Conservation (phyloP, 495 filamentous ascomycete genomes). For the Podospora fimiseda region DNA sequence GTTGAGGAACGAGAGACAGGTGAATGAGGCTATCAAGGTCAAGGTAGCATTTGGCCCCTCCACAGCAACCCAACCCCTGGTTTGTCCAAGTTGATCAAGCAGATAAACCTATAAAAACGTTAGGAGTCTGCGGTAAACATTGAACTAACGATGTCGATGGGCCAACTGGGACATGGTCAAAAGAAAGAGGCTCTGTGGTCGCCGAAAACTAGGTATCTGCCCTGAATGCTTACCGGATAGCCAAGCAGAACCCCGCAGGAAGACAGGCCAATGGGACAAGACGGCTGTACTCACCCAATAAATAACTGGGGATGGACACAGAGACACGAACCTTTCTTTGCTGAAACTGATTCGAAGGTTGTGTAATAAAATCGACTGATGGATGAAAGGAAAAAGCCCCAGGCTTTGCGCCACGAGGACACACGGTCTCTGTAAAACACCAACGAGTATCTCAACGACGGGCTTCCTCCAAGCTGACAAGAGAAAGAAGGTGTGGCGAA, state of each 20-base stretch:
- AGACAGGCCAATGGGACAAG: neutral
- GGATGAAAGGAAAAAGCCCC: neutral
- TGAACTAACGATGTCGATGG: neutral
- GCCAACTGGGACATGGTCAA: neutral
- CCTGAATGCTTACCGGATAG: neutral
- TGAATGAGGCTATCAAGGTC: neutral
- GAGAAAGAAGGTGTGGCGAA: slow-evolving; percentile 4
- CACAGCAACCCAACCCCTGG: no score
- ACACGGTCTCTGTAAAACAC: neutral
- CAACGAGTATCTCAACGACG: neutral
- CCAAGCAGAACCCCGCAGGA: neutral
- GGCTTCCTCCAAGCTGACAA: neutral
- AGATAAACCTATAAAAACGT: neutral
- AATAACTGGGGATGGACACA: no score
- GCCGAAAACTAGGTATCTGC: no score
- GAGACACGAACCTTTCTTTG: no score
- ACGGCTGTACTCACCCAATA: slow-evolving; percentile 1
- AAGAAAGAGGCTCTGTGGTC: neutral
- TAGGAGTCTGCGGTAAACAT: neutral
- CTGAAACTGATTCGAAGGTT: no score
- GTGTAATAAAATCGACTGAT: neutral
- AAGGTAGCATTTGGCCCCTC: neutral
- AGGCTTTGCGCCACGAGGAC: neutral
- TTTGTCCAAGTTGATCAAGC: neutral
- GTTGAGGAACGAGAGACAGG: no score